Evolutionary conservation across 345 rosid genomes (phyloP), one percentile per base, ranked within the genome.

Genomic region (Ricinus communis): DNA sequence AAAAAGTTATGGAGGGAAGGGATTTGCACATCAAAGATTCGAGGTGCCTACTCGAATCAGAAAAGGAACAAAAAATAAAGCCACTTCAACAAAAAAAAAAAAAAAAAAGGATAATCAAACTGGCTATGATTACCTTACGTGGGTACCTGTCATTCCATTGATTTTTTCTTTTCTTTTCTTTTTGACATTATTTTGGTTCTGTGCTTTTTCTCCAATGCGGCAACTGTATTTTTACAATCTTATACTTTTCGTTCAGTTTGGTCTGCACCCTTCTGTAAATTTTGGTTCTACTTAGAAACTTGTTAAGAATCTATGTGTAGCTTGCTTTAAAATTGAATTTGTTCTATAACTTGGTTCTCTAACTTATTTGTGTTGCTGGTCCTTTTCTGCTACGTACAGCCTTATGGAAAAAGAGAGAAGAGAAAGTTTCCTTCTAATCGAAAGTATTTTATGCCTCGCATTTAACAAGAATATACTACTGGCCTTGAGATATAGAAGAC

Each of bases 111-210:
- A 54, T 68, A 41, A 77, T 79, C 77, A 79, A 77, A 69, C 22
- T 71, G 63, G 58, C 36, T 54, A 82, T 82, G 45, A 82, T 82
- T 79, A 52, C 80, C n/a, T 55, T 78, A 52, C 80, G 41, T 36
- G 30, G 40, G 18, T 65, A 14, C 70, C 73, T 66, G 24, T 49
- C 78, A 63, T 57, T 59, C 55, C 3, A 4, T 46, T 43, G 2
- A 33, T 4, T 43, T 43, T 43, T 4, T 1, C 8, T 43, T 43
- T 8, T 43, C 43, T 72, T n/a, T 46, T 21, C 56, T 25, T 76
- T 79, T 73, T 22, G 71, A 71, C 74, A 62, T 45, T 43, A 57
- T 59, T 5, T 24, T 45, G 43, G 54, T 36, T 53, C 58, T 22
- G 19, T 22, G 27, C 72, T 40, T 68, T n/a, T 38, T 55, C 63